These are phyloP conservation scores for Marsdenia floribunda DNA, from an alignment of 257 asterid species.

Conservation along the genomic window DNA sequence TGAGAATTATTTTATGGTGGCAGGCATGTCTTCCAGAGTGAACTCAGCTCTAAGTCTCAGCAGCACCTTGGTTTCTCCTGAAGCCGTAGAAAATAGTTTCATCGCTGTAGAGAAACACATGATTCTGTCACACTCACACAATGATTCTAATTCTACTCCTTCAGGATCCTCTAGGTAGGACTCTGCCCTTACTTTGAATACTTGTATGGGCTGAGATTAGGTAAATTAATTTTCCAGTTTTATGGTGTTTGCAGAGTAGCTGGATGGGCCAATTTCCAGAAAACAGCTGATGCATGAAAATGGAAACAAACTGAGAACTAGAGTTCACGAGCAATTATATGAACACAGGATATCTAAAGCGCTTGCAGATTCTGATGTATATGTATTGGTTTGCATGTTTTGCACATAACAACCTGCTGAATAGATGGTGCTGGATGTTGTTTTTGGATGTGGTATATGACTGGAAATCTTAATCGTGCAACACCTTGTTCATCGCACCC, in stretches of 20 bases:
- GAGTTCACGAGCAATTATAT: neutral
- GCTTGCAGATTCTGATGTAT: neutral
- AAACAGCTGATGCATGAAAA: constrained; percentile 7
- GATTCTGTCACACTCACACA: constrained; percentile 18
- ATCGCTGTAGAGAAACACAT: constrained; percentile 17
- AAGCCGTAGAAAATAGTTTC: constrained; percentile 13
- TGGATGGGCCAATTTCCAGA: constrained; percentile 9
- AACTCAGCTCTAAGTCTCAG: constrained; percentile 18
- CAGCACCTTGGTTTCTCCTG: constrained; percentile 13
- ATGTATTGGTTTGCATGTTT: constrained; percentile 1
- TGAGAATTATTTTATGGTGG: constrained; percentile 9
- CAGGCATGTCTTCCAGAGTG: constrained; percentile 39
- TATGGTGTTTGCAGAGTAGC: constrained; percentile 19
- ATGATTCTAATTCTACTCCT: constrained; percentile 3
- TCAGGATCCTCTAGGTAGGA: constrained; percentile 33
- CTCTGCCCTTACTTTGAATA: neutral
- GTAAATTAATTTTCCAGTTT: constrained; percentile 6
- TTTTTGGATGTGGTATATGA: constrained; percentile 5
- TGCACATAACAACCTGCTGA: neutral
- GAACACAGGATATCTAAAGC: neutral
- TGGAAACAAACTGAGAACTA: neutral
- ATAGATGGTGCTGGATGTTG: neutral
- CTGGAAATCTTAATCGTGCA: neutral
- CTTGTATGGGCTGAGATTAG: neutral
- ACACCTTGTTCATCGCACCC: neutral